These are phyloP conservation scores for Peronospora tabacina DNA, from an alignment of 352 stramenopile species.

Conservation along the genomic window DNA sequence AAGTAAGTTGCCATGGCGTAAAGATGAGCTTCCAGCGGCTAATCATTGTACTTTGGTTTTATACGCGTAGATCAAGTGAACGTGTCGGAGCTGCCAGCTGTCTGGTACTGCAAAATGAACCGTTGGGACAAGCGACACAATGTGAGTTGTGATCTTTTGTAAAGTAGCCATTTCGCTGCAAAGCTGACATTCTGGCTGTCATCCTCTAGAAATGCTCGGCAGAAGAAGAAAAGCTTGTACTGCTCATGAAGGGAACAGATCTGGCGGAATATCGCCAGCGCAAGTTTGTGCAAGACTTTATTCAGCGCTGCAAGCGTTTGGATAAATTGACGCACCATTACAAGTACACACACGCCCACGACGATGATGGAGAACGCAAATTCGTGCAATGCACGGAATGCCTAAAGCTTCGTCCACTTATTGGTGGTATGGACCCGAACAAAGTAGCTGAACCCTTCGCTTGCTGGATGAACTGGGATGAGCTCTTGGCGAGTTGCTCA, in stretches of 20 bases:
- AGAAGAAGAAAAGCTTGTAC: constrained; percentile 55
- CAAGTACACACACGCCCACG: constrained; percentile 52
- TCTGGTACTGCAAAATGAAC: constrained; percentile 86
- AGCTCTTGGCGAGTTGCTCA: constrained; percentile 71
- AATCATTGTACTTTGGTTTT: background rate
- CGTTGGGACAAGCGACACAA: constrained; percentile 75
- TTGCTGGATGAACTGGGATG: constrained; percentile 84
- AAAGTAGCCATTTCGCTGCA: background rate
- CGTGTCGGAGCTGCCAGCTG: constrained; percentile 58
- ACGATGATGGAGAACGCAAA: constrained; percentile 62
- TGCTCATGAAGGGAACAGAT: constrained; percentile 62
- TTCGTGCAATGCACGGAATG: constrained; percentile 66
- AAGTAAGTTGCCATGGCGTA: constrained; percentile 33
- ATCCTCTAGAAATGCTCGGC: constrained; percentile 59
- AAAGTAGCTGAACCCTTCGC: constrained; percentile 69
- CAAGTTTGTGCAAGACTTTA: constrained; percentile 56
- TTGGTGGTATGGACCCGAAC: constrained; percentile 62
- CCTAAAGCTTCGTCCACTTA: constrained; percentile 60
- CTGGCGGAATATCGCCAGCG: constrained; percentile 55
- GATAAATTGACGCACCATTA: constrained; percentile 59
- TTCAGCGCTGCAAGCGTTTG: constrained; percentile 67
- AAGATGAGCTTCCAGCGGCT: background rate
- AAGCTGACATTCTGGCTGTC: constrained; percentile 1
- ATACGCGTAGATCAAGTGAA: constrained; percentile 62
- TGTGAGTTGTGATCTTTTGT: constrained; percentile 25